A percentile compares a stretch with the other conserved stretches of the same genome.
These are phyloP conservation scores for Eucalyptus microcorys DNA, from an alignment of 345 rosid species.

Conservation along the genomic window DNA sequence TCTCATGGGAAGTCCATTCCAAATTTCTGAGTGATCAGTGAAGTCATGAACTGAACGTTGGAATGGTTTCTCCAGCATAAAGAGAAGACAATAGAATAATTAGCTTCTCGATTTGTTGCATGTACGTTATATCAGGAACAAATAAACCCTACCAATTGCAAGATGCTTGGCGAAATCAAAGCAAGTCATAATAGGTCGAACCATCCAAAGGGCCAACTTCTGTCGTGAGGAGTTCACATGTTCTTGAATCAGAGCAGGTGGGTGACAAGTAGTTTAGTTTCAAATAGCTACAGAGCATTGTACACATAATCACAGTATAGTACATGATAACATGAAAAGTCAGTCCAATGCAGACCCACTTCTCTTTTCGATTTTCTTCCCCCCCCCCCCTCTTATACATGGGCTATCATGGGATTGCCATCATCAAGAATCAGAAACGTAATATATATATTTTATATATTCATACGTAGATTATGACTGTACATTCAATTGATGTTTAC, in stretches of 20 bases:
- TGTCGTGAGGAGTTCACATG: not conserved
- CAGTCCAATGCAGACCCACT: constrained; percentile 34
- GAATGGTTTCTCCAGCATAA: not conserved
- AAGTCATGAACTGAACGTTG: not conserved
- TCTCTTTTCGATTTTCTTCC: not conserved
- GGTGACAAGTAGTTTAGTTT: not conserved
- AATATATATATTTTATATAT: not conserved
- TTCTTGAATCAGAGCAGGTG: not conserved
- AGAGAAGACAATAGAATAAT: not conserved
- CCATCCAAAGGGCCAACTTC: not conserved
- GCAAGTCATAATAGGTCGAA: not conserved
- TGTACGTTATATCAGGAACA: not conserved
- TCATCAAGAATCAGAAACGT: constrained; percentile 3
- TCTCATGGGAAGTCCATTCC: not conserved
- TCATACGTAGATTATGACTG: constrained; percentile 14
- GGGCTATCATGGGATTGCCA: not conserved
- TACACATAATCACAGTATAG: not conserved
- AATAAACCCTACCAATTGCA: not conserved
- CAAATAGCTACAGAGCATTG: not conserved
- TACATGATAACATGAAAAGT: constrained; percentile 4
- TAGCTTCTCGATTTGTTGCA: not conserved
- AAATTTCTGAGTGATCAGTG: not conserved
- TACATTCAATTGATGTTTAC: constrained; percentile 38
- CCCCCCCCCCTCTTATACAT: not conserved
- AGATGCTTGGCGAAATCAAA: not conserved